A percentile compares a stretch with the other conserved stretches of the same genome.
These are phyloP conservation scores for Naematelia encephala DNA, from an alignment of 768 basidiomycete species.

Conservation along the genomic window DNA sequence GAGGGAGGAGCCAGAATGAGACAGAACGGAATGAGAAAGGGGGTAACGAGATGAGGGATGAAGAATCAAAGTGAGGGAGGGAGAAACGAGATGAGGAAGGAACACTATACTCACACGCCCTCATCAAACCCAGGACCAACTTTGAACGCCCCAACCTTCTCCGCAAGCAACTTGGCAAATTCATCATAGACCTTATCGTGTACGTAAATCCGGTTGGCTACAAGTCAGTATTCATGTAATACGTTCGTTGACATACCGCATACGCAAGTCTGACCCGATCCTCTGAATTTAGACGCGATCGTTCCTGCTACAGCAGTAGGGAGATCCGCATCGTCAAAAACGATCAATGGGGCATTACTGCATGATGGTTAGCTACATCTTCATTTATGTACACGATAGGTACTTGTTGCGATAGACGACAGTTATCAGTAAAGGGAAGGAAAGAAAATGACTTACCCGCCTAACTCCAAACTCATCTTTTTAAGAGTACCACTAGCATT, in stretches of 20 bases:
- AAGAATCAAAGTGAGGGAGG: too few species aligned
- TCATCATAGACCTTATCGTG: conserved; percentile 88
- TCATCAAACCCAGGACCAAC: conserved; percentile 82
- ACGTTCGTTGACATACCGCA: conserved; percentile 46
- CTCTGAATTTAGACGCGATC: conserved; percentile 49
- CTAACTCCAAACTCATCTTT: conserved; percentile 50
- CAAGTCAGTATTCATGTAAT: conserved; percentile 49
- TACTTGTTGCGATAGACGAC: too few species aligned
- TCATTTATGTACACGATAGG: too few species aligned
- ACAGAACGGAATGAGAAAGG: too few species aligned
- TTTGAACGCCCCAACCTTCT: conserved; percentile 59
- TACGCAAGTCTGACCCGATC: conserved; percentile 51
- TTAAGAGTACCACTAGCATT: conserved; percentile 50
- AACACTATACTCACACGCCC: conserved; percentile 57
- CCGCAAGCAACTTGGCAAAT: conserved; percentile 80
- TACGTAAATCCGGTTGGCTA: conserved; percentile 80
- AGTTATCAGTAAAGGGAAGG: background rate
- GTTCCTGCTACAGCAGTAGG: conserved; percentile 83
- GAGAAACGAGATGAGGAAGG: too few species aligned
- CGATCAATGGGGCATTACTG: conserved; percentile 91
- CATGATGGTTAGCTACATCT: too few species aligned
- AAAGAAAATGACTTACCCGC: conserved; percentile 22
- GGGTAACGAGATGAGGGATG: too few species aligned
- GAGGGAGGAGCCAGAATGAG: too few species aligned
- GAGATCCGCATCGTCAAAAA: conserved; percentile 93